These are phyloP conservation scores for Trypanosoma lewisi DNA, from an alignment of 208 protist species.

Conservation along the genomic window DNA sequence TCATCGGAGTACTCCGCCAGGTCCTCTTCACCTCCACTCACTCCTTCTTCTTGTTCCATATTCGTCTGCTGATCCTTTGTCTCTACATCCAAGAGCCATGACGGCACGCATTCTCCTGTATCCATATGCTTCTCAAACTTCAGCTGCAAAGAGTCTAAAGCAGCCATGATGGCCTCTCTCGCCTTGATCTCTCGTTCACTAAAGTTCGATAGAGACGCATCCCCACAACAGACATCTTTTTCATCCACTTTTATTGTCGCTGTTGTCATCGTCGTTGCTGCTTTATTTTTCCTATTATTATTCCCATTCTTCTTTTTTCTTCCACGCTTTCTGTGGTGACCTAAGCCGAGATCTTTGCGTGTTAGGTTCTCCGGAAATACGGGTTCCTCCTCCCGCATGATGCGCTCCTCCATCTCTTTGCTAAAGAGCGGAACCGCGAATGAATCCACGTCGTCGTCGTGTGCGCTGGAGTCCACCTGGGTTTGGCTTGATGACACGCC, in stretches of 20 bases:
- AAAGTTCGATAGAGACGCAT: neutral
- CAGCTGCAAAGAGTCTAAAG: constrained; percentile 20
- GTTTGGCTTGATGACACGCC: neutral
- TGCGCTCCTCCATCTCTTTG: constrained; percentile 24
- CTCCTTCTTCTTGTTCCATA: neutral
- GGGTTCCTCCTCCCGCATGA: constrained; percentile 20
- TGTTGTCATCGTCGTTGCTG: no score
- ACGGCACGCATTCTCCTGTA: neutral
- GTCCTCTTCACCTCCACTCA: constrained; percentile 8
- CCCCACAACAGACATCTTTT: no score
- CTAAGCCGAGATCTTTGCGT: neutral
- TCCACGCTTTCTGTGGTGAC: neutral
- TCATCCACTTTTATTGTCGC: no score
- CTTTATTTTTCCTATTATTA: neutral
- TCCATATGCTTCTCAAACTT: neutral
- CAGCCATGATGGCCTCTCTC: constrained; percentile 12
- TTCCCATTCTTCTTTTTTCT: neutral
- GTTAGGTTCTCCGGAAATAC: neutral
- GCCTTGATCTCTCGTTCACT: neutral
- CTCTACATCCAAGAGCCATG: constrained; percentile 28
- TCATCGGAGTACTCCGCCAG: constrained; percentile 41
- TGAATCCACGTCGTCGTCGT: neutral
- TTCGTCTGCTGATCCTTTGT: neutral
- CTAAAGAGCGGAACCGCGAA: neutral
- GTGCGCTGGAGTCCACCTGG: neutral